Conservation (phyloP, 2,329 filamentous ascomycete genomes). For the Diaporthe vaccinii region DNA sequence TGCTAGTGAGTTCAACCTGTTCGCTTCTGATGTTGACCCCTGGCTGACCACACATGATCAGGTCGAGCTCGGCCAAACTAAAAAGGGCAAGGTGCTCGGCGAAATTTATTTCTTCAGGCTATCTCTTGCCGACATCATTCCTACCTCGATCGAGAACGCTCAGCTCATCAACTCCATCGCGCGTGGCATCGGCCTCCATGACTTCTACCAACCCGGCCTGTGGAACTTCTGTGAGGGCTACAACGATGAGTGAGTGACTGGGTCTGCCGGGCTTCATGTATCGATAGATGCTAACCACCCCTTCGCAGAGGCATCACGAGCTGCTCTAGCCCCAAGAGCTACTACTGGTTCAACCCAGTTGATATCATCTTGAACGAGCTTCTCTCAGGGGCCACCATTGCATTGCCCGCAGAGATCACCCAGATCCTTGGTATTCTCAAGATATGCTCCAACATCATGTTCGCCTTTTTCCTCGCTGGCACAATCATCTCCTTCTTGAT, state of each 20-base stretch:
- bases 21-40: neutral
- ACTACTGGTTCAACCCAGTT: constrained; percentile 95
- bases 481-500: constrained; percentile 79
- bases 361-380: constrained; percentile 84
- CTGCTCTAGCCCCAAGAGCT: constrained; percentile 77
- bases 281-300: constrained; percentile 52
- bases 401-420: constrained; percentile 80
- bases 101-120: constrained; percentile 88
- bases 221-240: constrained; percentile 96
- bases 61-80: constrained; percentile 81
- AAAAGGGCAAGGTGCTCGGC: constrained; percentile 69
- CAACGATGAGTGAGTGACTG: constrained; percentile 65
- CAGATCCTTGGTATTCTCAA: constrained; percentile 81
- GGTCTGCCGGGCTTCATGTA: neutral
- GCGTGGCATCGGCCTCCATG: constrained; percentile 86
- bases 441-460: constrained; percentile 87
- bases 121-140: constrained; percentile 85
- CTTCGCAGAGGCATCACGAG: constrained; percentile 78
- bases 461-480: constrained; percentile 84
- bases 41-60: constrained; percentile 43
- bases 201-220: constrained; percentile 93
- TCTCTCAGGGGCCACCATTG: constrained; percentile 85
- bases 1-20: constrained; percentile 70
- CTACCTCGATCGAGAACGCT: constrained; percentile 77
- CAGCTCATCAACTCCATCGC: constrained; percentile 89